Conservation (phyloP, 257 asterid genomes). For the Solanum phureja region DNA sequence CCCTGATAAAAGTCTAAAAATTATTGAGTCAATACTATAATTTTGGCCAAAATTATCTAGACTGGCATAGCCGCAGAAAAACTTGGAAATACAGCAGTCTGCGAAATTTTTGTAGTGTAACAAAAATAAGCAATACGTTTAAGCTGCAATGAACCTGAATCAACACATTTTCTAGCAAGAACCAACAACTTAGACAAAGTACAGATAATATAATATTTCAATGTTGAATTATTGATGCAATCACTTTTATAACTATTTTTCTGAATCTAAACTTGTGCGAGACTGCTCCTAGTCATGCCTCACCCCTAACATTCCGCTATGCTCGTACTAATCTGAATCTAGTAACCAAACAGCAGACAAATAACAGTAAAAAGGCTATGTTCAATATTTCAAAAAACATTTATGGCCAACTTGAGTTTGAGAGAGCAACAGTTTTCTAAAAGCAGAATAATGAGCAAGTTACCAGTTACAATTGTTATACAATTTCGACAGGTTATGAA, state of each 20-base stretch:
- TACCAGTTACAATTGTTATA: background rate
- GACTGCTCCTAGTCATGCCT: background rate
- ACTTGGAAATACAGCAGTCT: background rate
- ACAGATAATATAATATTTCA: background rate
- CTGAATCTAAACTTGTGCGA: background rate
- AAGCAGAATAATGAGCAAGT: background rate
- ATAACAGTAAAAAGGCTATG: background rate
- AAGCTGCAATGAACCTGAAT: background rate
- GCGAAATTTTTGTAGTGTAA: background rate
- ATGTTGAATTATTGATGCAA: background rate
- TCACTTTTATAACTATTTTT: background rate
- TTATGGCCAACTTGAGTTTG: background rate
- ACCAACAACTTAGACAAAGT: background rate
- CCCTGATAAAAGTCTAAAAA: conserved; percentile 54
- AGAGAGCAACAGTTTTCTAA: background rate
- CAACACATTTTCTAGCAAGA: background rate
- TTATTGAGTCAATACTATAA: conserved; percentile 10
- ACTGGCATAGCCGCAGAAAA: background rate
- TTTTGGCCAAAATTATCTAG: background rate
- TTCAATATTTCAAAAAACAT: background rate
- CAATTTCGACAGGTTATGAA: background rate
- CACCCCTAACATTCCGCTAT: background rate
- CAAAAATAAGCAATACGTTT: background rate
- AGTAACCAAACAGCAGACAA: background rate
- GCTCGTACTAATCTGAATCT: background rate